Evolutionary conservation across 2,329 filamentous ascomycete species (phyloP).

Genomic region (Macrophomina pseudophaseolina): DNA sequence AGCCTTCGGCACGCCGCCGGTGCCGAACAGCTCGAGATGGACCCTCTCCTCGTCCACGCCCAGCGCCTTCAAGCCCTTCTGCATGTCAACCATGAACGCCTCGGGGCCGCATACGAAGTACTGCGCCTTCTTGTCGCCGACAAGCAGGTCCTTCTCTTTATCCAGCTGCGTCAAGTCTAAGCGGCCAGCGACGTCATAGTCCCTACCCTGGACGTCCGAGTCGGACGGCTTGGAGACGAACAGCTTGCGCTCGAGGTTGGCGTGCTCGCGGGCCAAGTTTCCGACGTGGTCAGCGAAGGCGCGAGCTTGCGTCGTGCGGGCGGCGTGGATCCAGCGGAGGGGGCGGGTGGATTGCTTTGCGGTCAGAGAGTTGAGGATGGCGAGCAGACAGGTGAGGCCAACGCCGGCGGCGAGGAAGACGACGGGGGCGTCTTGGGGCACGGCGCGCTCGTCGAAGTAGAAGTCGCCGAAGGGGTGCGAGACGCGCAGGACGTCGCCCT

Average conservation of each 20-base stretch:
- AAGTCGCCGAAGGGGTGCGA: constrained; percentile 70
- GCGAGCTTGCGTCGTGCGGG: constrained; percentile 55
- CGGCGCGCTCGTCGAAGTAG: constrained; percentile 56
- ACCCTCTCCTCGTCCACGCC: constrained; percentile 66
- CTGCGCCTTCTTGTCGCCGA: constrained; percentile 59
- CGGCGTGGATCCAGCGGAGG: constrained; percentile 68
- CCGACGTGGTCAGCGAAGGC: constrained; percentile 62
- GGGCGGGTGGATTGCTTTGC: constrained; percentile 44
- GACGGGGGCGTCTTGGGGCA: constrained; percentile 50
- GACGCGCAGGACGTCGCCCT: constrained; percentile 67
- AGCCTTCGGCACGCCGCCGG: constrained; percentile 32
- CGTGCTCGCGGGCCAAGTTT: constrained; percentile 48
- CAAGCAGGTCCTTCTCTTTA: constrained; percentile 58
- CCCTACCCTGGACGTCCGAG: constrained; percentile 53
- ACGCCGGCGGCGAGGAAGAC: constrained; percentile 73
- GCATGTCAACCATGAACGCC: constrained; percentile 69
- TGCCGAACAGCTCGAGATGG: constrained; percentile 68
- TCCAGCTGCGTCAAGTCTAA: constrained; percentile 64
- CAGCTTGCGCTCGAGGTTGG: constrained; percentile 57
- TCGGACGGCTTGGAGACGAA: constrained; percentile 62
- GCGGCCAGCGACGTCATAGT: constrained; percentile 65
- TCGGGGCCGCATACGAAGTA: constrained; percentile 77
- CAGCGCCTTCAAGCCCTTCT: constrained; percentile 56
- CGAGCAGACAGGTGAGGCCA: constrained; percentile 69
- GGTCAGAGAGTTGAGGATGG: constrained; percentile 66